phyloP scores from a whole-genome alignment of 495 filamentous ascomycete species.

The Daldinia grandis region DNA sequence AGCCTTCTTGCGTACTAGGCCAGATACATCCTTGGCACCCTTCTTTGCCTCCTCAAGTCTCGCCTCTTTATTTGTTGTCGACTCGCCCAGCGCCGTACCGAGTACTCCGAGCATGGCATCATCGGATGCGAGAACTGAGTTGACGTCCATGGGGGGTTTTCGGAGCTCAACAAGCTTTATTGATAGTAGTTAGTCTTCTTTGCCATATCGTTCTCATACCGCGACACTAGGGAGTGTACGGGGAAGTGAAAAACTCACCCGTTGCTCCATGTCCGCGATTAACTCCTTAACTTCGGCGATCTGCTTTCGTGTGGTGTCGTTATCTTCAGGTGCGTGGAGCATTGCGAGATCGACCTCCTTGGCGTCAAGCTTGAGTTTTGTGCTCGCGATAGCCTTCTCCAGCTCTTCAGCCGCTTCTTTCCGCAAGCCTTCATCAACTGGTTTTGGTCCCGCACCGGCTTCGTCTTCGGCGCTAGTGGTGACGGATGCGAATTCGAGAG shows the following conservation, averaged over 20 bases:
- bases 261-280: slow-evolving; percentile 84
- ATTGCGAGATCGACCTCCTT: slow-evolving; percentile 72
- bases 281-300: slow-evolving; percentile 89
- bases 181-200: slow-evolving; percentile 30
- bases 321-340: slow-evolving; percentile 61
- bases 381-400: slow-evolving; percentile 83
- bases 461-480: slow-evolving; percentile 65
- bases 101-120: slow-evolving; percentile 70
- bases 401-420: slow-evolving; percentile 80
- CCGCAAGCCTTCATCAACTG: slow-evolving; percentile 72
- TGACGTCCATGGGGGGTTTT: slow-evolving; percentile 72
- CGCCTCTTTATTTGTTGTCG: slow-evolving; percentile 66
- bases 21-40: slow-evolving; percentile 83
- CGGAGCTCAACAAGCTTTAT: slow-evolving; percentile 76
- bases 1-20: slow-evolving; percentile 83
- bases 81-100: slow-evolving; percentile 75
- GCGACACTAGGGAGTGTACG: slow-evolving; percentile 39
- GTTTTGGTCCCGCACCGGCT: slow-evolving; percentile 43
- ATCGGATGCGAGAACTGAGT: slow-evolving; percentile 58
- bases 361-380: slow-evolving; percentile 73
- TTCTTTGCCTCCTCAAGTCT: slow-evolving; percentile 80
- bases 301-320: slow-evolving; percentile 67
- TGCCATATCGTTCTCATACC: slow-evolving; percentile 13
- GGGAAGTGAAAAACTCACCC: slow-evolving; percentile 60
- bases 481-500: slow-evolving; percentile 91